These are phyloP conservation scores for Clohesyomyces aquaticus DNA, from an alignment of 495 filamentous ascomycete genomes.

Conservation along the genomic window DNA sequence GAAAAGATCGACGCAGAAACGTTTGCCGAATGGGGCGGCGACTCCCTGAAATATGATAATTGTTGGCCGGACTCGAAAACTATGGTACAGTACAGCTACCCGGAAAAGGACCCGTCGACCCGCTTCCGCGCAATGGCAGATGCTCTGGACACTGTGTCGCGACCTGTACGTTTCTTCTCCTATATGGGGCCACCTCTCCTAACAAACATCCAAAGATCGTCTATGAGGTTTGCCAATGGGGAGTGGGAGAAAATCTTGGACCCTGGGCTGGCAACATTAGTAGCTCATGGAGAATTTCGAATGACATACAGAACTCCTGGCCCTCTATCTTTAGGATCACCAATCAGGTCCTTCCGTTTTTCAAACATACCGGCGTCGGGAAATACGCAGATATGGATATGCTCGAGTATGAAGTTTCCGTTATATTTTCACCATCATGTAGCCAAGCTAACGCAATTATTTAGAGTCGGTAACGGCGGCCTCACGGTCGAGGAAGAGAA, in stretches of 20 bases:
- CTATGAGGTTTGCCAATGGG: conserved; percentile 41
- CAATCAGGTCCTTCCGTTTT: conserved; percentile 26
- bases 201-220: no score
- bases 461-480: conserved; percentile 21
- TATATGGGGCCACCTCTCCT: no score
- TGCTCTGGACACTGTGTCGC: conserved; percentile 11
- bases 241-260: conserved; percentile 28
- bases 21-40: conserved; percentile 41
- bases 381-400: conserved; percentile 32
- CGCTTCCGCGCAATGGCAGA: conserved; percentile 32
- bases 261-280: conserved; percentile 17
- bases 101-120: conserved; percentile 11
- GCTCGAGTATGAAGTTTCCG: conserved; percentile 10
- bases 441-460: conserved; percentile 1
- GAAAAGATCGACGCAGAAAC: conserved; percentile 44
- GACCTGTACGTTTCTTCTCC: conserved; percentile 19
- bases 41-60: conserved; percentile 40
- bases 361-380: conserved; percentile 9
- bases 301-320: conserved; percentile 35
- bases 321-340: conserved; percentile 25
- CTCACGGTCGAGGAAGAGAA: conserved; percentile 25
- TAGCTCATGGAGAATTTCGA: conserved; percentile 31
- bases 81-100: conserved; percentile 19
- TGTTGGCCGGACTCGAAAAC: conserved; percentile 17
- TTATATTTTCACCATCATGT: no score